A percentile compares a stretch with the other conserved stretches of the same genome.
Conservation (phyloP, 2,329 filamentous ascomycete species). For the Ophiosphaerella herpotricha region DNA sequence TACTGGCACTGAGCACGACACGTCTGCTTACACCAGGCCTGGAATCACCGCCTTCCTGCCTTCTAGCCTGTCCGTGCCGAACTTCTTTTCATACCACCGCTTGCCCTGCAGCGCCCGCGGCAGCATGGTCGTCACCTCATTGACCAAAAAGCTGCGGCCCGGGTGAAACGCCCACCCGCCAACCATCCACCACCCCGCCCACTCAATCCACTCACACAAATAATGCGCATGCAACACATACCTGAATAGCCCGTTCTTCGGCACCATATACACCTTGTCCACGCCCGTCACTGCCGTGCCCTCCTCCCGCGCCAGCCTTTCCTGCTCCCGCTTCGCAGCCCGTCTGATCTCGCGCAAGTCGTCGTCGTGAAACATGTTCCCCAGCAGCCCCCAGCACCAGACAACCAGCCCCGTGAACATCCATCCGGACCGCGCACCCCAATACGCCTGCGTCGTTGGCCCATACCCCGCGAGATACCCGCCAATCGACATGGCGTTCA, state of each 20-base stretch:
- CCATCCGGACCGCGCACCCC: constrained; percentile 50
- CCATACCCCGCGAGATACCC: constrained; percentile 84
- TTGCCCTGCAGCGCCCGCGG: constrained; percentile 81
- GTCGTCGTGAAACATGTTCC: constrained; percentile 89
- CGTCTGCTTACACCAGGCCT: constrained; percentile 52
- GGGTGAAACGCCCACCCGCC: constrained; percentile 69
- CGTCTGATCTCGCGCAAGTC: constrained; percentile 85
- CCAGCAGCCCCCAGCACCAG: constrained; percentile 75
- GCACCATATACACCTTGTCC: constrained; percentile 86
- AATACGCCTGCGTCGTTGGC: constrained; percentile 62
- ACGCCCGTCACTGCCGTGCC: constrained; percentile 57
- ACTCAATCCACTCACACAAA: constrained; percentile 96
- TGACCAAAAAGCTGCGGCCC: constrained; percentile 79
- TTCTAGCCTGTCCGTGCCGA: constrained; percentile 81
- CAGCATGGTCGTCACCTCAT: constrained; percentile 88
- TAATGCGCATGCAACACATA: constrained; percentile 91
- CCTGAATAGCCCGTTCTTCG: constrained; percentile 79
- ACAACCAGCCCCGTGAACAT: constrained; percentile 70
- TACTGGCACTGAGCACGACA: neutral
- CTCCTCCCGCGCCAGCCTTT: constrained; percentile 52
- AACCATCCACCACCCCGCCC: constrained; percentile 84
- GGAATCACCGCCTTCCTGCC: constrained; percentile 75
- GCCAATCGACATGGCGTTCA: constrained; percentile 78
- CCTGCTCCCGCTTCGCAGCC: constrained; percentile 65
- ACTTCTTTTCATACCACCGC: constrained; percentile 85